Evolutionary conservation across 2,329 filamentous ascomycete genomes (phyloP), one percentile per base, ranked within the genome.

Genomic region (Fusarium anthophilum): DNA sequence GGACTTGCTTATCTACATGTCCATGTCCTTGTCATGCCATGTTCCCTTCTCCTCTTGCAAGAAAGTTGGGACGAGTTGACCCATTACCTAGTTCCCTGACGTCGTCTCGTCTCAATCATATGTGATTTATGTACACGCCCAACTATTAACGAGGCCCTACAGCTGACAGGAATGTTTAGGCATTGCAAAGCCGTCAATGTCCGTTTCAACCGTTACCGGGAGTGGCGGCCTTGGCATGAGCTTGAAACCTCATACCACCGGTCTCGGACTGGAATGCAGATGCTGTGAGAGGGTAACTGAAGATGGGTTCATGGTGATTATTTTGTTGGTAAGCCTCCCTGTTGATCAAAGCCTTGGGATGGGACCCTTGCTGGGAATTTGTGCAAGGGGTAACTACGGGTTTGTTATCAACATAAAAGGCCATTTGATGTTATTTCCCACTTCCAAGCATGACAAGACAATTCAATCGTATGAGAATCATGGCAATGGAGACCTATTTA

Each of bases 131-230:
- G n/a, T 32, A 26, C 41, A 63, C 61, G 35, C 60, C 53, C 55
- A 53, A 20, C 30, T 9, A 41, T 10, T 32, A 32, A 22, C 22
- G 26, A 53, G 44, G 62, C 38, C 43, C 50, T 69, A 39, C 24
- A 14, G n/a, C 15, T n/a, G 15, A 30, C 38, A 54, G 66, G 66
- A 74, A 73, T 74, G 70, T 38, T 50, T n/a, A 51, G 55, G 26
- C 44, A 71, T 71, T 53, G 44, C 60, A 58, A 48, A 57, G 41
- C 35, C 38, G 47, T 57, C 54, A 66, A 67, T 55, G 62, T 71
- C 30, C 62, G 70, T 74, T 73, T 73, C 70, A 71, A 60, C 59
- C 62, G 70, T 68, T 58, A 41, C 47, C 71, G 70, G 70, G 61
- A 71, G 66, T 71, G 71, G 71, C 71, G 66, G 50, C 37, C 70